phyloP scores from a whole-genome alignment of 495 filamentous ascomycete species.

The Neurospora sp. region DNA sequence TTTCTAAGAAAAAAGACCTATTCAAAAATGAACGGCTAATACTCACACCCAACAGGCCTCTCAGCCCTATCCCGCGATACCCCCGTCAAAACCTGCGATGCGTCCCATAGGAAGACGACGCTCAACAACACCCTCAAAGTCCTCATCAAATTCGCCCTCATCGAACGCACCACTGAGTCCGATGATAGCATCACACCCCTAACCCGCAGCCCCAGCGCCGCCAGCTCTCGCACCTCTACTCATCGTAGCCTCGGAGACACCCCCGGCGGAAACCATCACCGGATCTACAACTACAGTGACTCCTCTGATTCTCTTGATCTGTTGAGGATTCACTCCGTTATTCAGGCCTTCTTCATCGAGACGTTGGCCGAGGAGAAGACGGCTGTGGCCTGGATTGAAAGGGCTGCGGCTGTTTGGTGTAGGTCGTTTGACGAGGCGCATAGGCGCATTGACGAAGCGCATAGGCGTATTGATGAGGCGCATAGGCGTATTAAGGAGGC shows the following conservation, averaged over 20 bases:
- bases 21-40: neutral
- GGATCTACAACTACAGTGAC: slow-evolving; percentile 32
- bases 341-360: slow-evolving; percentile 70
- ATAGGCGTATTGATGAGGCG: slow-evolving; percentile 25
- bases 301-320: slow-evolving; percentile 54
- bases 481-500: slow-evolving; percentile 45
- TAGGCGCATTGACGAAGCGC: slow-evolving; percentile 42
- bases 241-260: neutral
- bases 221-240: slow-evolving; percentile 3
- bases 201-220: slow-evolving; percentile 11
- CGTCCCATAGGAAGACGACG: slow-evolving; percentile 27
- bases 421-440: slow-evolving; percentile 52
- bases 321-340: slow-evolving; percentile 65
- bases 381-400: slow-evolving; percentile 51
- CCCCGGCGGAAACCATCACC: neutral
- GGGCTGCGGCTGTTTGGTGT: slow-evolving; percentile 50
- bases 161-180: slow-evolving; percentile 54
- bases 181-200: slow-evolving; percentile 19
- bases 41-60: slow-evolving; percentile 22
- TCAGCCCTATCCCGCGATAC: slow-evolving; percentile 44
- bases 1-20: neutral
- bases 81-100: slow-evolving; percentile 47
- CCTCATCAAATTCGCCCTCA: slow-evolving; percentile 59
- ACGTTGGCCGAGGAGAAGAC: slow-evolving; percentile 48
- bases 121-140: slow-evolving; percentile 58